phyloP scores from a whole-genome alignment of 169 alveolate genomes.

The Babesia gibsoni region DNA sequence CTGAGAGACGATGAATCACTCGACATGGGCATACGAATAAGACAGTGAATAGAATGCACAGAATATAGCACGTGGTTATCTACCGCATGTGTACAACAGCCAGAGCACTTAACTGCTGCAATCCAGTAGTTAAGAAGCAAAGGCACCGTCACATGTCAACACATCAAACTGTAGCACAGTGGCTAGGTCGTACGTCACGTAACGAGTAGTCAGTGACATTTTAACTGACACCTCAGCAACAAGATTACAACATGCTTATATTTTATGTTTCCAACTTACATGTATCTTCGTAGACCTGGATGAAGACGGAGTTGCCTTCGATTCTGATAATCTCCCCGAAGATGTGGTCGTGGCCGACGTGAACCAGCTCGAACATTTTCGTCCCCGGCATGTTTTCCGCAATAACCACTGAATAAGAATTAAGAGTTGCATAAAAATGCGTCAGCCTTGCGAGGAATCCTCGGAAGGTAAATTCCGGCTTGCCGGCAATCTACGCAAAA shows the following conservation, averaged over 20 bases:
- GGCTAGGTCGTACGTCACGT: not conserved
- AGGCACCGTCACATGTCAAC: not conserved
- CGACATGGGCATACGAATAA: too few relatives aligned
- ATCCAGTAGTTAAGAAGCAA: not conserved
- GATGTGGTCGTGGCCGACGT: slow-evolving; percentile 94
- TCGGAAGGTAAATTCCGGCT: not conserved
- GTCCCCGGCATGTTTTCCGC: slow-evolving; percentile 99
- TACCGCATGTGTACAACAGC: too few relatives aligned
- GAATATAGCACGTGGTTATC: too few relatives aligned
- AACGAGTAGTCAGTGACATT: not conserved
- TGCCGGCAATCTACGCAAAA: not conserved
- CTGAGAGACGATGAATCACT: too few relatives aligned
- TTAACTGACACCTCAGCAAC: not conserved
- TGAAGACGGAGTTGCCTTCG: slow-evolving; percentile 96
- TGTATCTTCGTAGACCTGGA: slow-evolving; percentile 98
- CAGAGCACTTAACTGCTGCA: not conserved
- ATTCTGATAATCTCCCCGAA: slow-evolving; percentile 98
- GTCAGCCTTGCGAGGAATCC: not conserved
- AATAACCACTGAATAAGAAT: slow-evolving; percentile 87
- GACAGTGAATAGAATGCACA: not conserved
- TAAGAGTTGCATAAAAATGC: not conserved
- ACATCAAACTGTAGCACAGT: not conserved
- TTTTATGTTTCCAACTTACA: slow-evolving; percentile 63
- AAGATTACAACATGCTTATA: not conserved
- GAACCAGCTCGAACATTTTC: slow-evolving; percentile 96